Evolutionary conservation across 169 alveolate species (phyloP), one percentile per base, ranked within the genome.

Genomic region (Plasmodium malariae): DNA sequence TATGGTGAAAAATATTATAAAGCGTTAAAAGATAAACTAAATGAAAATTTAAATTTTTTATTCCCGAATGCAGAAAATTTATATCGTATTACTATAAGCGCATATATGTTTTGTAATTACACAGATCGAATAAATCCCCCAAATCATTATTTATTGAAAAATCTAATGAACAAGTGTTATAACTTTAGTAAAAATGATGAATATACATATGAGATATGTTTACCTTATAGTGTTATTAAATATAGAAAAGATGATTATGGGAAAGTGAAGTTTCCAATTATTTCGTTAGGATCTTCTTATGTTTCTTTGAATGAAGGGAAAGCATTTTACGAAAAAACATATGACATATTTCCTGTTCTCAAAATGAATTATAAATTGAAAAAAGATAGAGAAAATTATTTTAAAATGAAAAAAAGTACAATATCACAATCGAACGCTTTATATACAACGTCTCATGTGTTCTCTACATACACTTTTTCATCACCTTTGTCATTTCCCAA

Each of bases 41-140:
- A 69, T 69, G 37, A 70, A n/a, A 68, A 36, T 40, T n/a, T 86
- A 34, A 86, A 86, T 86, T 28, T 67, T 4, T 57, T 24, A 55
- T 86, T 30, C 49, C 62, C 87, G 28, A 59, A 86, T 32, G 74
- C 60, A 69, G 70, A 7, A 24, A 17, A 86, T 48, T 24, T 86
- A 26, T 86, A 86, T 51, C 74, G 92, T n/a, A 60, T 86, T 40
- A 86, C 92, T 12, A 49, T 86, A 34, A 86, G 92, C 70, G 92
- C 87, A 12, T 86, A 86, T 62, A 69, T 86, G 87, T 86, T 86
- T 63, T 86, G 92, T 59, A 34, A 86, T 57, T 86, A 86, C 51
- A 86, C 92, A 3, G 69, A 86, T 43, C 51, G n/a, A 62, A 72
- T 70, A 69, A 86, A 86, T 62, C 92, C 92, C 1, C 92, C 92